A percentile compares a stretch with the other conserved stretches of the same genome.
Conservation (phyloP, 345 rosid species). For the Orychophragmus violaceus region DNA sequence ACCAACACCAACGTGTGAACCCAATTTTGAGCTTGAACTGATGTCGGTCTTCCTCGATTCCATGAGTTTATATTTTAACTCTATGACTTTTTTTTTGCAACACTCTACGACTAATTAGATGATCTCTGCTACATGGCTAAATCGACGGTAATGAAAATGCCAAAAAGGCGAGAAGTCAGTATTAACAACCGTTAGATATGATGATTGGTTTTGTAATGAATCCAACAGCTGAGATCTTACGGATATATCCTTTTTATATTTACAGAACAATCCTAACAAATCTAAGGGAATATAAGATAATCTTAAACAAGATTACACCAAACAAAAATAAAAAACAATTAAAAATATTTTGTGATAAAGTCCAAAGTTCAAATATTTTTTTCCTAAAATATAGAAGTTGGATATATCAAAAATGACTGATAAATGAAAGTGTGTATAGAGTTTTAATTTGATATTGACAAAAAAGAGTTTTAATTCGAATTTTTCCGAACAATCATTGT, state of each 20-base stretch:
- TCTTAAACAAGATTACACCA: not conserved
- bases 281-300: not conserved
- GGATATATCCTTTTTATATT: not conserved
- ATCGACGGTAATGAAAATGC: not conserved
- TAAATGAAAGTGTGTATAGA: no score
- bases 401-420: no score
- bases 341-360: no score
- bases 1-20: no score
- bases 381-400: no score
- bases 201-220: not conserved
- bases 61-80: not conserved
- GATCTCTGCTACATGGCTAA: not conserved
- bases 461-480: no score
- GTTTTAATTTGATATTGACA: no score
- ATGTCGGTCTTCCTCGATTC: no score
- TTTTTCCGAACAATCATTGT: no score
- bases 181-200: not conserved
- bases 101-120: not conserved
- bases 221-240: not conserved
- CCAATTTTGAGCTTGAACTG: no score
- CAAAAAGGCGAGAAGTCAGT: not conserved
- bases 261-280: not conserved
- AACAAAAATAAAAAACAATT: not conserved
- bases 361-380: no score
- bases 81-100: no score